Evolutionary conservation across 1,284 basidiomycete species (phyloP).

Genomic region (Microbotryomycetes sp.): DNA sequence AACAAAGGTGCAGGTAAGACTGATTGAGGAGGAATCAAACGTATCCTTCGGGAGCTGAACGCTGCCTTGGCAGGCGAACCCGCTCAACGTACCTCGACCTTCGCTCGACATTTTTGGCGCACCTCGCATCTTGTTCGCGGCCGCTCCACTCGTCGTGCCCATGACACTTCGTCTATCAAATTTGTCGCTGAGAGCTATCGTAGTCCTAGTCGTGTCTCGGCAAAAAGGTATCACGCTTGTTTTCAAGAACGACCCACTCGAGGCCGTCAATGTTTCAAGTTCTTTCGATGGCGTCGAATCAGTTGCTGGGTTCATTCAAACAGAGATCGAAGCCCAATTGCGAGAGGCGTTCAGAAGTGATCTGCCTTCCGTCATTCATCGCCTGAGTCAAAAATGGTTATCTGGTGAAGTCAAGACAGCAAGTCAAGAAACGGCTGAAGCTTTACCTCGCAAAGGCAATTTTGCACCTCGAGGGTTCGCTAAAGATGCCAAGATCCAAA

Average conservation of each 20-base stretch:
- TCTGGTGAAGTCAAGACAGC: conserved; percentile 40
- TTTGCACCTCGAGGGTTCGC: conserved; percentile 46
- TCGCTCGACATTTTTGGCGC: conserved; percentile 61
- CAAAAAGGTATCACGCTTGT: conserved; percentile 97
- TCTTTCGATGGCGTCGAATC: conserved; percentile 98
- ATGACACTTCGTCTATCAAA: conserved; percentile 96
- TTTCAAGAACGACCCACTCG: conserved; percentile 98
- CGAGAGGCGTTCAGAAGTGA: conserved; percentile 98
- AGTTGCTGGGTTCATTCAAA: conserved; percentile 92
- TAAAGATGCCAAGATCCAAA: conserved; percentile 61
- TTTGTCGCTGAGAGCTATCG: conserved; percentile 88
- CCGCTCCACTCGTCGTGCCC: conserved; percentile 87
- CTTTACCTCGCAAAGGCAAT: neutral
- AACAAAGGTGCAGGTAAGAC: conserved; percentile 84
- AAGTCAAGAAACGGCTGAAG: conserved; percentile 7
- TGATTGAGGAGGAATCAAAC: too few relatives aligned
- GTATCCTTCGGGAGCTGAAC: neutral
- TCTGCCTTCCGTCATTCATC: conserved; percentile 92
- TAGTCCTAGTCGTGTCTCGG: conserved; percentile 93
- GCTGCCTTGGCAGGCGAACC: conserved; percentile 77
- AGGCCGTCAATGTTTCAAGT: conserved; percentile 93
- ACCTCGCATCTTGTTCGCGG: conserved; percentile 78
- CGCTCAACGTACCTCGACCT: conserved; percentile 75
- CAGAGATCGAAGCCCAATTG: conserved; percentile 93
- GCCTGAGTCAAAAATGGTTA: conserved; percentile 87